These are phyloP conservation scores for Acidiella bohemica DNA, from an alignment of 495 filamentous ascomycete genomes.

Conservation along the genomic window DNA sequence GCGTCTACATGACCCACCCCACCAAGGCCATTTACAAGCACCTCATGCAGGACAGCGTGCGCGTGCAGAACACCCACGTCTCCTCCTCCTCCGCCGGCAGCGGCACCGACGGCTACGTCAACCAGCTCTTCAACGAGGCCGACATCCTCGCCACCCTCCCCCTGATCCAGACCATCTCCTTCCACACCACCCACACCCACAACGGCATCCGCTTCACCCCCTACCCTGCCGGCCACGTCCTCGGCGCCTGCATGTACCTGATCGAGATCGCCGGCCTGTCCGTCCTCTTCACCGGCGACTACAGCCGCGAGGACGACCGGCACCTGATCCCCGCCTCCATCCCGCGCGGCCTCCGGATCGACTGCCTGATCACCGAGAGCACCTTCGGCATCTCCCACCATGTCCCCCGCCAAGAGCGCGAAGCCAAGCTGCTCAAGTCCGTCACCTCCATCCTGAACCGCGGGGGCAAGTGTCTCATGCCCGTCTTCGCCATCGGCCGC, in stretches of 20 bases:
- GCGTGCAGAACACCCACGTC: slow-evolving; percentile 68
- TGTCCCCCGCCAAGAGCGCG: slow-evolving; percentile 74
- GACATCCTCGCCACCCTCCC: slow-evolving; percentile 89
- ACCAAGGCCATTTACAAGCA: slow-evolving; percentile 99
- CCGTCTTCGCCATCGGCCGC: slow-evolving; percentile 84
- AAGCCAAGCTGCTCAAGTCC: slow-evolving; percentile 85
- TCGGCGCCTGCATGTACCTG: slow-evolving; percentile 97
- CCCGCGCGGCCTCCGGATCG: slow-evolving; percentile 70
- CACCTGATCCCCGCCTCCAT: slow-evolving; percentile 88
- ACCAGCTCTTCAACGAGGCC: slow-evolving; percentile 76
- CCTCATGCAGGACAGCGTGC: slow-evolving; percentile 91
- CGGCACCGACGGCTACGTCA: slow-evolving; percentile 14
- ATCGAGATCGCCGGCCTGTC: slow-evolving; percentile 93
- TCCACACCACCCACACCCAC: slow-evolving; percentile 92
- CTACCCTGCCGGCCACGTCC: slow-evolving; percentile 89
- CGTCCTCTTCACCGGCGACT: slow-evolving; percentile 94
- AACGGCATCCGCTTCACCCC: slow-evolving; percentile 93
- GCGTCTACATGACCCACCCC: slow-evolving; percentile 97
- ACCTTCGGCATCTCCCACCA: slow-evolving; percentile 92
- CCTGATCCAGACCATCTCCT: slow-evolving; percentile 91
- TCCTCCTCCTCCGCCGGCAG: slow-evolving; percentile 54
- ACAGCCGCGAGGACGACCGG: slow-evolving; percentile 83
- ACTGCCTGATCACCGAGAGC: slow-evolving; percentile 92
- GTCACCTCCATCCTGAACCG: slow-evolving; percentile 80
- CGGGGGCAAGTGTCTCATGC: slow-evolving; percentile 84